Conservation (phyloP, 768 basidiomycete species). For the Pleurotus salmoneostramineus region DNA sequence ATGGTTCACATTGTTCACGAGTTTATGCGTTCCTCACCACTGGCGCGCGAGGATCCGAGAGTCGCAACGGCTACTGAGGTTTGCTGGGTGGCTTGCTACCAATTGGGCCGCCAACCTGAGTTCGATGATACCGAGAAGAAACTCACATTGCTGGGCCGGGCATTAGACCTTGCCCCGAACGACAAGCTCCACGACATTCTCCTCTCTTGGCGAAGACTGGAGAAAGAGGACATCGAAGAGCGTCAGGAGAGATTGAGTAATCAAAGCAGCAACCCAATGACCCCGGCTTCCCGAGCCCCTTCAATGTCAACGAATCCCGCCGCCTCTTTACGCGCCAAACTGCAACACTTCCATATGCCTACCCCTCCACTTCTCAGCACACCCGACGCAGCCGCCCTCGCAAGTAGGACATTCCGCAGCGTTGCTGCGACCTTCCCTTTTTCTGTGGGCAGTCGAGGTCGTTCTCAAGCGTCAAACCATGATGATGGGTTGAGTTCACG, state of each 20-base stretch:
- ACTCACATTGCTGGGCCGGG: slow-evolving; percentile 69
- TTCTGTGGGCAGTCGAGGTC: slow-evolving; percentile 40
- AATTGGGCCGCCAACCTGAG: slow-evolving; percentile 80
- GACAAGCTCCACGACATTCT: slow-evolving; percentile 80
- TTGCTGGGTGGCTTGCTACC: slow-evolving; percentile 88
- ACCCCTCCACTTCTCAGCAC: slow-evolving; percentile 65
- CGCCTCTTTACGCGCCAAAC: slow-evolving; percentile 54
- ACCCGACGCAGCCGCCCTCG: slow-evolving; percentile 77
- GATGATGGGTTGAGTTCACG: slow-evolving; percentile 41
- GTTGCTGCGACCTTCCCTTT: slow-evolving; percentile 78
- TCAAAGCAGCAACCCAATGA: slow-evolving; percentile 21
- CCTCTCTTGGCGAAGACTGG: slow-evolving; percentile 68
- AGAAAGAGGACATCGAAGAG: slow-evolving; percentile 55
- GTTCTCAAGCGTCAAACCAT: slow-evolving; percentile 32
- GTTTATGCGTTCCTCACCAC: slow-evolving; percentile 32
- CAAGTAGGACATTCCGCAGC: slow-evolving; percentile 72
- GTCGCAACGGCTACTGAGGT: slow-evolving; percentile 68
- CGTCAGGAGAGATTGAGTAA: slow-evolving; percentile 40
- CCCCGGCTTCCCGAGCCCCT: slow-evolving; percentile 15
- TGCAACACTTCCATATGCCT: slow-evolving; percentile 68
- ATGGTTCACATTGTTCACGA: slow-evolving; percentile 66
- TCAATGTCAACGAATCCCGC: slow-evolving; percentile 30
- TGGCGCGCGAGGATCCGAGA: slow-evolving; percentile 30
- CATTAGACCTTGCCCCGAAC: slow-evolving; percentile 82
- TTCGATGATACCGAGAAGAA: slow-evolving; percentile 67